These are phyloP conservation scores for Skeletonema potamos DNA, from an alignment of 108 stramenopile genomes.

Conservation along the genomic window DNA sequence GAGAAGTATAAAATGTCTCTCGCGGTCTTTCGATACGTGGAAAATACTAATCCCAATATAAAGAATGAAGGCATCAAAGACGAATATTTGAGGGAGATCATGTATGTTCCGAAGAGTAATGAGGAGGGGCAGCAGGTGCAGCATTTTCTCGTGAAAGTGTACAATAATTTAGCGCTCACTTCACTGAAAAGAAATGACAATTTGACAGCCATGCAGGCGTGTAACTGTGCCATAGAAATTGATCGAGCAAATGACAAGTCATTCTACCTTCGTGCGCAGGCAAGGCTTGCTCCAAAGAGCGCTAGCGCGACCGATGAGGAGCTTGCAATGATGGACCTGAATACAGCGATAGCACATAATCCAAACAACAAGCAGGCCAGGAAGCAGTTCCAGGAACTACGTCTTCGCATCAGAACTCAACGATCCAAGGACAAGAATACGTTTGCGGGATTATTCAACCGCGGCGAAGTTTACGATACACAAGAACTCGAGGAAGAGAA, in stretches of 20 bases:
- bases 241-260: constrained; percentile 39
- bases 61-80: constrained; percentile 47
- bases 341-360: constrained; percentile 15
- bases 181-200: constrained; percentile 25
- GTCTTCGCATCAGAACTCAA: constrained; percentile 8
- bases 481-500: constrained; percentile 25
- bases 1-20: constrained; percentile 39
- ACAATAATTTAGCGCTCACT: constrained; percentile 43
- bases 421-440: constrained; percentile 23
- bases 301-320: constrained; percentile 34
- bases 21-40: constrained; percentile 34
- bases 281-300: constrained; percentile 36
- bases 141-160: constrained; percentile 24
- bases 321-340: constrained; percentile 38
- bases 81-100: constrained; percentile 25
- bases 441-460: constrained; percentile 42
- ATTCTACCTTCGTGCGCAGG: constrained; percentile 29
- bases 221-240: constrained; percentile 35
- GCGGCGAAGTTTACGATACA: constrained; percentile 37
- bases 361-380: constrained; percentile 27
- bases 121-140: constrained; percentile 19
- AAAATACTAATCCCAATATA: constrained; percentile 34
- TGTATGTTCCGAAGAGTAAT: constrained; percentile 12
- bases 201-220: constrained; percentile 30
- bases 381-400: constrained; percentile 7